phyloP scores from a whole-genome alignment of 805 yeast species.

The Cyberlindnera euphorbiae region DNA sequence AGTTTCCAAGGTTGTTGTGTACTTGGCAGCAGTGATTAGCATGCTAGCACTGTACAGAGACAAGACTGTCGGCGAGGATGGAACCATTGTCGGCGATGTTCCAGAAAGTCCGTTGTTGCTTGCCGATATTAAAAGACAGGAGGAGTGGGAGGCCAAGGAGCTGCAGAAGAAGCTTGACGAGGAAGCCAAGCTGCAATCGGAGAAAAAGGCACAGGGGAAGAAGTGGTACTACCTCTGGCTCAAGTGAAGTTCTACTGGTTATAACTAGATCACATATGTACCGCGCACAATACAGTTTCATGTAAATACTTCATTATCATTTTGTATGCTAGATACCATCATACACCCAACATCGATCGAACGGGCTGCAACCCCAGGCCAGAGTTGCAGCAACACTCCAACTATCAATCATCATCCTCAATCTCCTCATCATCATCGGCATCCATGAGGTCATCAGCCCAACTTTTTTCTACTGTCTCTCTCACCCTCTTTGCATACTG shows the following conservation, averaged over 20 bases:
- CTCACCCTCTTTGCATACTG: constrained; percentile 89
- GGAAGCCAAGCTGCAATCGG: constrained; percentile 2
- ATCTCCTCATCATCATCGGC: constrained; percentile 40
- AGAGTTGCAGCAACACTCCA: no score
- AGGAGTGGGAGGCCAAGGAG: constrained; percentile 10
- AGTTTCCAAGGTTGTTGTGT: constrained; percentile 48
- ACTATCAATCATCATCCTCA: constrained; percentile 28
- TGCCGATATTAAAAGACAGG: constrained; percentile 30
- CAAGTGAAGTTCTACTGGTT: constrained; percentile 7
- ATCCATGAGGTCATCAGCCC: constrained; percentile 76
- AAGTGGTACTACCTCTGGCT: constrained; percentile 28
- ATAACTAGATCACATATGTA: constrained; percentile 4
- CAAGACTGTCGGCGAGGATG: constrained; percentile 41
- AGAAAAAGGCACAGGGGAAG: constrained; percentile 4
- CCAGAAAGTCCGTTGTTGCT: constrained; percentile 35
- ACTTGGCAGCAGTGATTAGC: constrained; percentile 42
- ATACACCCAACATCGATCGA: no score
- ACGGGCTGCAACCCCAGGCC: no score
- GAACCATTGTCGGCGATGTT: constrained; percentile 30
- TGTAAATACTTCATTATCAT: no score
- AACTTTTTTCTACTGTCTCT: constrained; percentile 90
- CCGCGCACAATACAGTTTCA: no score
- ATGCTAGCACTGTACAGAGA: constrained; percentile 54
- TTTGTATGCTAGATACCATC: no score
- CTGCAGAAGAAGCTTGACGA: constrained; percentile 12